A percentile compares a stretch with the other conserved stretches of the same genome.
Conservation (phyloP, 1,284 basidiomycete genomes). For the Kalmanozyma brasiliensis region DNA sequence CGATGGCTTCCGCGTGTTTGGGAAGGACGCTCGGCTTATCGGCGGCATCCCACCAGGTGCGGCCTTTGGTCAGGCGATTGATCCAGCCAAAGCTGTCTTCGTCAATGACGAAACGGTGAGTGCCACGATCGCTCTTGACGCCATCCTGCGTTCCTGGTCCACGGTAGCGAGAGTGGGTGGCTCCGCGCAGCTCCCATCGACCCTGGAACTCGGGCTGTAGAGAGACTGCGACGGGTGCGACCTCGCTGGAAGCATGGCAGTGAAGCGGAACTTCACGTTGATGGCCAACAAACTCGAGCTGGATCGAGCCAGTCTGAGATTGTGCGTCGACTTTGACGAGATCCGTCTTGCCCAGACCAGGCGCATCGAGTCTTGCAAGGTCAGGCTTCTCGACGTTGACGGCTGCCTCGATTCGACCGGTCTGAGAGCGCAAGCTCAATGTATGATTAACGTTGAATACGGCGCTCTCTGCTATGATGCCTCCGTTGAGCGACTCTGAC, state of each 20-base stretch:
- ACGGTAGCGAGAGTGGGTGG: conserved; percentile 40
- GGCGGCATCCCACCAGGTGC: conserved; percentile 30
- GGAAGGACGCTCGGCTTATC: conserved; percentile 18
- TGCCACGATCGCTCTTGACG: conserved; percentile 15
- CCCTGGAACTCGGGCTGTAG: conserved; percentile 48
- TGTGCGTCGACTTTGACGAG: conserved; percentile 37
- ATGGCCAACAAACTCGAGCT: conserved; percentile 47
- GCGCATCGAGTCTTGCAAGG: conserved; percentile 23
- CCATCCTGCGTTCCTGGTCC: conserved; percentile 30
- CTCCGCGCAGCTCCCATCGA: conserved; percentile 40
- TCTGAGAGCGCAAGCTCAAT: conserved; percentile 29
- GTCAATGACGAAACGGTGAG: conserved; percentile 33
- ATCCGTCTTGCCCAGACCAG: conserved; percentile 33
- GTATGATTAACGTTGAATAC: conserved; percentile 53
- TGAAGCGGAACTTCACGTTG: conserved; percentile 35
- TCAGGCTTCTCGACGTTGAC: conserved; percentile 47
- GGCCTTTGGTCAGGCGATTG: conserved; percentile 30
- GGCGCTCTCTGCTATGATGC: conserved; percentile 37
- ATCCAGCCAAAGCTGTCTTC: conserved; percentile 49
- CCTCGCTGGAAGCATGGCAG: conserved; percentile 36
- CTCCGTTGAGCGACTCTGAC: conserved; percentile 40
- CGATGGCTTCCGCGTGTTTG: conserved; percentile 20
- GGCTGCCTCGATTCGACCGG: conserved; percentile 46
- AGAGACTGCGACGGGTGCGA: conserved; percentile 32
- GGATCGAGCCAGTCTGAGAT: conserved; percentile 43